Base-by-base conservation (phyloP, 2,329 filamentous ascomycete species). In the Apiospora aurea region DNA sequence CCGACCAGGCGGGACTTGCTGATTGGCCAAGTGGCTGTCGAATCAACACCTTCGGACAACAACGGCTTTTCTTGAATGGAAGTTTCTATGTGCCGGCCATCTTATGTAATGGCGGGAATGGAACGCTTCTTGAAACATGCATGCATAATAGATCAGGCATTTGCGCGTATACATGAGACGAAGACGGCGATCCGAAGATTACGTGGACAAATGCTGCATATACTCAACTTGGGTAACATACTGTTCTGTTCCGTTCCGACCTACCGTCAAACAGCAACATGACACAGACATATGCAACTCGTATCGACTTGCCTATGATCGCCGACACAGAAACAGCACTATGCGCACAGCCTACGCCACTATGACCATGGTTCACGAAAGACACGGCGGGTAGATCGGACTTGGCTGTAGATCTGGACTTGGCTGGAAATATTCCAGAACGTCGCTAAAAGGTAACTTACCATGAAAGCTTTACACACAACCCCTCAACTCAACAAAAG, bases 361-460 rank as follows among this genome's bases (percentile, higher is more conserved):
- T 21, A 14, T 7, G n/a, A 11, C 4, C 5, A 21, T 64, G 57
- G 41, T 64, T 41, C 57, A 21, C 57, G 18, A 64, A 34, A 10
- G 57, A 10, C 11, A 41, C 57, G 34, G 34, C 57, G 57, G 57
- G 57, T 41, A 64, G 34, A 64, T 64, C 57, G 57, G 34, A n/a
- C 57, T 64, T 64, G 57, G 57, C 57, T 41, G 57, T 64, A 64
- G 34, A 64, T 41, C 34, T 29, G 26, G 26, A 29, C 26, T 29
- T 29, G 26, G 26, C 26, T 29, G 41, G 29, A 14, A n/a, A 11
- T 11, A 21, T 21, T 38, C 26, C 29, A 21, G 29, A 26, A 53
- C n/a, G n/a, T 24, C 49, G 49, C 49, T 26, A 26, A 26, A 51
- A 51, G n/a, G 10, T n/a, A 24, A 6, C 21, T 24, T 34, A 34